These are phyloP conservation scores for Fusarium algeriense DNA, from an alignment of 2,329 filamentous ascomycete genomes.

Conservation along the genomic window DNA sequence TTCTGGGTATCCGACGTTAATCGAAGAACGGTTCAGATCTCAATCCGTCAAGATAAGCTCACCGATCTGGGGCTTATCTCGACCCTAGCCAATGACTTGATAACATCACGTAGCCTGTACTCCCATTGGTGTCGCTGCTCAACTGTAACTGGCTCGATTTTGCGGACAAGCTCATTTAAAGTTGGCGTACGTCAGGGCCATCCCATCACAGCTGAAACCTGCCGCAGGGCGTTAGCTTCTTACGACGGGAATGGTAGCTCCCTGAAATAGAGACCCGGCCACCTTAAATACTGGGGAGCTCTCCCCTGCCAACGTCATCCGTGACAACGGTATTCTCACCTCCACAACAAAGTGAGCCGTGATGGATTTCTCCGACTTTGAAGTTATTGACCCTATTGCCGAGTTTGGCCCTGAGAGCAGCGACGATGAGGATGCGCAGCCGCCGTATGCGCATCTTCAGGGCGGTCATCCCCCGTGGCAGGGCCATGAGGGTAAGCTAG, in stretches of 20 bases:
- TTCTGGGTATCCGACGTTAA: too few relatives aligned
- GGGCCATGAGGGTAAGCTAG: slow-evolving; percentile 47
- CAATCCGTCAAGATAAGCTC: slow-evolving; percentile 1
- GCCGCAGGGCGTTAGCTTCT: slow-evolving; percentile 15
- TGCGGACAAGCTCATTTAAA: slow-evolving; percentile 17
- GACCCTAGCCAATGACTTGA: slow-evolving; percentile 8
- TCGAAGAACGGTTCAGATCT: not conserved
- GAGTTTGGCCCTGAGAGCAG: slow-evolving; percentile 35
- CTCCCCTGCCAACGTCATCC: slow-evolving; percentile 21
- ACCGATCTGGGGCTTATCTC: slow-evolving; percentile 7
- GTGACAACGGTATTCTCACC: not conserved
- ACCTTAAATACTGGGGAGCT: slow-evolving; percentile 29
- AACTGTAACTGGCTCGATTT: slow-evolving; percentile 34
- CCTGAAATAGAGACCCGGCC: not conserved
- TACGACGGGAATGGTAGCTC: not conserved
- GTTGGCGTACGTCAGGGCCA: slow-evolving; percentile 26
- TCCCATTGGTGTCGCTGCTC: slow-evolving; percentile 10
- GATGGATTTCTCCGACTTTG: slow-evolving; percentile 46
- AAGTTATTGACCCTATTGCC: slow-evolving; percentile 41
- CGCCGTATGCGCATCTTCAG: slow-evolving; percentile 1
- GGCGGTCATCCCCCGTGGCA: slow-evolving; percentile 48
- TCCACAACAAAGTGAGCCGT: slow-evolving; percentile 1
- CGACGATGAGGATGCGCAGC: slow-evolving; percentile 27
- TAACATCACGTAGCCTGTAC: not conserved
- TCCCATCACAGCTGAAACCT: slow-evolving; percentile 21